Evolutionary conservation across 352 stramenopile genomes (phyloP), one percentile per base, ranked within the genome.

Genomic region (Thalassiosira livingstoniorum): DNA sequence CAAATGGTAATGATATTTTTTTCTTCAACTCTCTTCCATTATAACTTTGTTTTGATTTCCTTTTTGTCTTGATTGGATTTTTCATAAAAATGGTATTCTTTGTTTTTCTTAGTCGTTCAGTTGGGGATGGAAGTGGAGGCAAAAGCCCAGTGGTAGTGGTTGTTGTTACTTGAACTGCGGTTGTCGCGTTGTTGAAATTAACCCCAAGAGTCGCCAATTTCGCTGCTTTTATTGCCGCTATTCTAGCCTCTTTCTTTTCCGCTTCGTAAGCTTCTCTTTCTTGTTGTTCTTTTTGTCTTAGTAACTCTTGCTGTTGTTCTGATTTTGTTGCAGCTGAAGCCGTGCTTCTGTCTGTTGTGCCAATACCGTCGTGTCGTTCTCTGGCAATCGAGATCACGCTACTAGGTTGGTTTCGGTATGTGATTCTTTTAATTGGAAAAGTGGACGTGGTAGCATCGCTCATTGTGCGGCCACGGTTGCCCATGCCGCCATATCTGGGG

Each of bases 351-450:
- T 35, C 43, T 25, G 55, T 37, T 21, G 43, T 25, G 21, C 31
- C n/a, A 42, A 53, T 35, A 35, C 1, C 18, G 34, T 10, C 58
- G 5, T 32, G 53, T 3, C 62, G 35, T 1, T 57, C 11, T 25
- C 23, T 37, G 25, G 27, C n/a, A n/a, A 70, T 58, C 11, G 35
- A 4, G 10, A 70, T 70, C 39, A n/a, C 39, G 39, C 39, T 47
- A 15, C 39, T 7, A 15, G 47, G 47, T 27, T 58, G 47, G 4
- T 58, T 58, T 58, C 27, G 47, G 21, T 27, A n/a, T 11, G 47
- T n/a, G n/a, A 58, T 58, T 23, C 37, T 74, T 64, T 53, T 74
- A 32, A 74, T 74, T 29, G 65, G 65, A 27, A 74, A 74, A 32
- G 65, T 53, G 4, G 23, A n/a, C 3, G 55, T 64, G 4, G 55